Evolutionary conservation across 768 basidiomycete species (phyloP).

Genomic region (Leccinum boreale): DNA sequence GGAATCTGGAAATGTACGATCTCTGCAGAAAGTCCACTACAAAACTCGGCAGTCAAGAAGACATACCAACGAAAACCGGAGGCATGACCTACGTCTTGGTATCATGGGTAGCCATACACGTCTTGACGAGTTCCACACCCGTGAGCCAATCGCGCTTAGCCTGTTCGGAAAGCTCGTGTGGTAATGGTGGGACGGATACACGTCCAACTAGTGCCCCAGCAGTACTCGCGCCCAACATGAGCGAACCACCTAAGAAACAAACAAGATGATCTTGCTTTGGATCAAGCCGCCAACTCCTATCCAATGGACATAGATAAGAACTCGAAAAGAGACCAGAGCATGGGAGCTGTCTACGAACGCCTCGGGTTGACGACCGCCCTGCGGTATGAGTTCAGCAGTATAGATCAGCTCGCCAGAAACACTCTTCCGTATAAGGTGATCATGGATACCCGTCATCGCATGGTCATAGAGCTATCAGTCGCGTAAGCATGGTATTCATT

Average conservation of each 20-base stretch:
- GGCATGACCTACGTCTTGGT: constrained; percentile 65
- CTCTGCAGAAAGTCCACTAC: constrained; percentile 82
- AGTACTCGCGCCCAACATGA: constrained; percentile 84
- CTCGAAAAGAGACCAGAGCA: not conserved
- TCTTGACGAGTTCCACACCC: constrained; percentile 78
- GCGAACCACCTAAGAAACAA: constrained; percentile 90
- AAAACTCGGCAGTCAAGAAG: not conserved
- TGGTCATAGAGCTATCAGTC: constrained; percentile 79
- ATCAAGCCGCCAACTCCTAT: constrained; percentile 66
- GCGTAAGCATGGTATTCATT: not conserved
- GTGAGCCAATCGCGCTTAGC: constrained; percentile 79
- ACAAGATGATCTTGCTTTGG: constrained; percentile 96
- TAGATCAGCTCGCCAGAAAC: constrained; percentile 59
- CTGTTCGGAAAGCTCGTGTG: constrained; percentile 54
- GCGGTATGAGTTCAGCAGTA: constrained; percentile 79
- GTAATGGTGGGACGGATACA: constrained; percentile 66
- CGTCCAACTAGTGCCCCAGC: constrained; percentile 50
- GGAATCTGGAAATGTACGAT: constrained; percentile 81
- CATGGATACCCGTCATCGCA: constrained; percentile 79
- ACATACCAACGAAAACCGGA: not conserved
- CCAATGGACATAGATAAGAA: constrained; percentile 4
- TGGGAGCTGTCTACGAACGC: constrained; percentile 29
- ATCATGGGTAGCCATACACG: constrained; percentile 84
- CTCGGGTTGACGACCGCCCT: constrained; percentile 32
- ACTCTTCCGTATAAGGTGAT: constrained; percentile 67